Conservation (phyloP, 257 asterid genomes). For the Ballota nigra region DNA sequence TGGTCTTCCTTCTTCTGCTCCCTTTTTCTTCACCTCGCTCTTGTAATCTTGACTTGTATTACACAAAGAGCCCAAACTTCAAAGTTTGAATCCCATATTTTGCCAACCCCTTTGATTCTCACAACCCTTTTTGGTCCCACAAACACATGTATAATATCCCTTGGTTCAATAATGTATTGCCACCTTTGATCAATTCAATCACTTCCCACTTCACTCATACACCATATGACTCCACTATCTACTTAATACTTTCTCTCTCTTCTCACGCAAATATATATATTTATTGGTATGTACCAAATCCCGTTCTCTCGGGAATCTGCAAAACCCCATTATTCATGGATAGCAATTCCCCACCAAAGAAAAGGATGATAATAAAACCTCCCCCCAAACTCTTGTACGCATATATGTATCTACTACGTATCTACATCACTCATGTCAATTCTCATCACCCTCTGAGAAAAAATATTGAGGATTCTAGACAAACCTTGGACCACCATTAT, state of each 20-base stretch:
- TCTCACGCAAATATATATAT: slow-evolving; percentile 31
- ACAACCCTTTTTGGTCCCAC: slow-evolving; percentile 37
- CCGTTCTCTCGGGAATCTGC: slow-evolving; percentile 91
- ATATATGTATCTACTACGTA: slow-evolving; percentile 33
- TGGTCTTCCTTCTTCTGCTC: not conserved
- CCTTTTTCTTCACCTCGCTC: not conserved
- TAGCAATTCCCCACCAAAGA: slow-evolving; percentile 36
- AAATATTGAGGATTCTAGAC: slow-evolving; percentile 54
- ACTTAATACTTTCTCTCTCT: slow-evolving; percentile 22
- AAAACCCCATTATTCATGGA: slow-evolving; percentile 35
- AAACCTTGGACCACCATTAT: slow-evolving; percentile 45
- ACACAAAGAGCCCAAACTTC: slow-evolving; percentile 33
- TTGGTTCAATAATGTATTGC: slow-evolving; percentile 29
- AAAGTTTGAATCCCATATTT: slow-evolving; percentile 24
- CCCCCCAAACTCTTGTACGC: slow-evolving; percentile 35
- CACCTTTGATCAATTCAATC: not conserved
- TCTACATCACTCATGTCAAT: slow-evolving; percentile 65
- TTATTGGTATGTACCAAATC: slow-evolving; percentile 53
- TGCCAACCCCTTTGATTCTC: slow-evolving; percentile 37
- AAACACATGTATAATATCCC: slow-evolving; percentile 11
- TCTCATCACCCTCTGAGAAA: slow-evolving; percentile 49
- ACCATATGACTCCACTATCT: slow-evolving; percentile 50
- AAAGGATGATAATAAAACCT: slow-evolving; percentile 25
- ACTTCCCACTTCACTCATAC: slow-evolving; percentile 19
- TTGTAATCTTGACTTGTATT: slow-evolving; percentile 32